Evolutionary conservation across 23 red algal genomes (phyloP).

Genomic region (Chondrus crispus): DNA sequence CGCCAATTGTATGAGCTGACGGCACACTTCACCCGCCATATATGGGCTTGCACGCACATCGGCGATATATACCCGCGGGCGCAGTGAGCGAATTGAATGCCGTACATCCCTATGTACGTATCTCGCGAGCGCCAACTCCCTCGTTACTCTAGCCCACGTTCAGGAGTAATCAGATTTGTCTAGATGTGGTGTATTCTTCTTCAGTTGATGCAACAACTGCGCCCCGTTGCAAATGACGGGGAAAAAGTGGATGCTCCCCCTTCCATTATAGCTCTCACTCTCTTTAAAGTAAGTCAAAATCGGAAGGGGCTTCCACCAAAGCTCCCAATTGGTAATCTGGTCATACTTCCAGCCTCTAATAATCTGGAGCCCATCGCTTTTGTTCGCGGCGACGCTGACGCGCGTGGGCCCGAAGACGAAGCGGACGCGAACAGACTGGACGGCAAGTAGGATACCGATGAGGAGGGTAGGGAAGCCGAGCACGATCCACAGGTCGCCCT

Average conservation of each 20-base stretch:
- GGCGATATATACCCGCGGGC: not conserved
- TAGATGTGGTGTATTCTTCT: conserved; percentile 49
- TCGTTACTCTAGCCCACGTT: not conserved
- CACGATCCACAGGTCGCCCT: conserved; percentile 25
- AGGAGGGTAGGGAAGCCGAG: conserved; percentile 45
- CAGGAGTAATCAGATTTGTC: conserved; percentile 41
- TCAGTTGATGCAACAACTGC: conserved; percentile 27
- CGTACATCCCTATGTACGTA: too few relatives aligned
- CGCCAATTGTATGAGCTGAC: not conserved
- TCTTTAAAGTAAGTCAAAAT: conserved; percentile 80
- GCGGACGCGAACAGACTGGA: conserved; percentile 52
- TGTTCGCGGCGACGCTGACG: conserved; percentile 42
- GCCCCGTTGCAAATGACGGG: conserved; percentile 63
- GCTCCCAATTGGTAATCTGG: conserved; percentile 68
- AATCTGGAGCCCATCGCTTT: conserved; percentile 7
- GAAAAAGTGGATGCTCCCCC: conserved; percentile 84
- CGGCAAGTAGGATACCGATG: conserved; percentile 41
- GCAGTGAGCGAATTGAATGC: not conserved
- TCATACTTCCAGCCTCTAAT: conserved; percentile 72
- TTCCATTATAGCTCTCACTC: conserved; percentile 77
- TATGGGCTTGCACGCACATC: not conserved
- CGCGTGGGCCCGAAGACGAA: conserved; percentile 65
- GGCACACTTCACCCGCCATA: not conserved
- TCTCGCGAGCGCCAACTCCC: too few relatives aligned
- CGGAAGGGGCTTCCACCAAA: conserved; percentile 69